Evolutionary conservation across 2,329 filamentous ascomycete genomes (phyloP), one percentile per base, ranked within the genome.

Genomic region (Aspergillus texensis): DNA sequence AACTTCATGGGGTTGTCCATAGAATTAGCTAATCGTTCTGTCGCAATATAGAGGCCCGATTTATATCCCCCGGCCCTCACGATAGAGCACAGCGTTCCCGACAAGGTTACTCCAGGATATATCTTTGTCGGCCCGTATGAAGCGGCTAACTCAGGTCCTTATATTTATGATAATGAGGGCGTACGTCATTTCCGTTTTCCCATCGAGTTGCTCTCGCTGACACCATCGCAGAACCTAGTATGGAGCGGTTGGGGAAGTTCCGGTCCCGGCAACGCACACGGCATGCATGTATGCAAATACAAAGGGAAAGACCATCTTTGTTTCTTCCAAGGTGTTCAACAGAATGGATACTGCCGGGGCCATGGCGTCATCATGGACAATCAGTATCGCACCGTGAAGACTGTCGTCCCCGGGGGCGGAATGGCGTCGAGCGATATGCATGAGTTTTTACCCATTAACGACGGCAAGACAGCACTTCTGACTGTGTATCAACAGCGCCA

Each of bases 301-400:
- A 77, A 81, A 30, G 82, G 80, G 16, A 73, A 74, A 61, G 77
- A 81, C 54, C 83, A 85, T 66, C 68, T 85, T n/a, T 85, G 82
- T 70, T 84, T 82, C 72, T 85, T 83, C 71, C 80, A 84, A 62
- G 83, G 83, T 39, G 77, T 80, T 60, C 82, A 85, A 64, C 81
- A 83, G 64, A 80, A 82, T 59, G 82, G 83, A 32, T 85, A 84
- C 62, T 83, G 81, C 32, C 77, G 81, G 48, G 83, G 83, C 6
- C 82, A 84, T 75, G 83, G 82, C 46, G 75, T 84, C 26, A 85
- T 85, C 62, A 80, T 85, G 81, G 80, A 85, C 67, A 78, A 79
- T 59, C 75, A 77, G 52, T 85, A 85, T 68, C 76, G 80, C 46
- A 79, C 82, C 48, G 82, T 84, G 52, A 78, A 79, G 67, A 83